These are phyloP conservation scores for Solanum chilense DNA, from an alignment of 257 asterid genomes.

Conservation along the genomic window DNA sequence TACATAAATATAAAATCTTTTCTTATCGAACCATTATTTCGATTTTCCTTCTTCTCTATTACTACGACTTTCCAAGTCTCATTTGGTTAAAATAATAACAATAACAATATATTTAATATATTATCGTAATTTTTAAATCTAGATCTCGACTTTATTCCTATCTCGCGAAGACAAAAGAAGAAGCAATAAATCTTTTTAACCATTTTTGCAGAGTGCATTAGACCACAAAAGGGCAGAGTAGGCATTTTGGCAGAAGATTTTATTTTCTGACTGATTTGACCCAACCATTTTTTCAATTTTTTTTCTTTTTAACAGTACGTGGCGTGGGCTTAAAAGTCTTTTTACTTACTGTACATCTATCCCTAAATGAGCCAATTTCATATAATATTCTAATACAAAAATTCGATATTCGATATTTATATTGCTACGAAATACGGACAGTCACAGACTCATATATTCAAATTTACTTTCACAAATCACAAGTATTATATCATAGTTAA, in stretches of 20 bases:
- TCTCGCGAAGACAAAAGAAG: not conserved
- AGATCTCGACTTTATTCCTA: too few relatives aligned
- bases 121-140: too few relatives aligned
- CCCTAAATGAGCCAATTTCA: too few relatives aligned
- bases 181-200: not conserved
- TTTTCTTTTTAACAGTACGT: not conserved
- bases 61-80: not conserved
- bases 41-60: not conserved
- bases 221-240: not conserved
- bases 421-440: not conserved
- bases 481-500: too few relatives aligned
- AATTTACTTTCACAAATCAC: too few relatives aligned
- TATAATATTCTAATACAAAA: too few relatives aligned
- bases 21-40: not conserved
- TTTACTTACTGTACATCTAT: not conserved
- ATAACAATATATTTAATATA: too few relatives aligned
- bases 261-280: constrained; percentile 47
- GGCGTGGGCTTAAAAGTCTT: constrained; percentile 6
- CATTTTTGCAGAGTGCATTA: not conserved
- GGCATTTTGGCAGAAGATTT: constrained; percentile 38
- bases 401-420: not conserved
- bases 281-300: constrained; percentile 10
- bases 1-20: too few relatives aligned
- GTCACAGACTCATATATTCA: too few relatives aligned
- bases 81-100: not conserved